Conservation (phyloP, 192 early-diverging fungal genomes). For the Gigaspora rosea region DNA sequence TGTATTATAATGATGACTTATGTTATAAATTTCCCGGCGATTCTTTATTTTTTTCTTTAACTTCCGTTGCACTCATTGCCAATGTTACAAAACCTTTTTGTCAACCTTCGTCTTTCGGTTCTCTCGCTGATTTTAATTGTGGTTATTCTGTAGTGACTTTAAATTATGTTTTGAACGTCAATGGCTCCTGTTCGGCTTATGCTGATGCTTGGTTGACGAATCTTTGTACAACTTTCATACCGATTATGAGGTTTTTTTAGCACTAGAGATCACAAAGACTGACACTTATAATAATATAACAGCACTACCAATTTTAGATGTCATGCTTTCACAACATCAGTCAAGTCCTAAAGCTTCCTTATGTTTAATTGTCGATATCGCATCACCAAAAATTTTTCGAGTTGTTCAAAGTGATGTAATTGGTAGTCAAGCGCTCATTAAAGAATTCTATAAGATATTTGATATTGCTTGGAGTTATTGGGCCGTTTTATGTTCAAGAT, state of each 20-base stretch:
- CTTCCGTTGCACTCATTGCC: neutral
- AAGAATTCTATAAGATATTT: slow-evolving; percentile 42
- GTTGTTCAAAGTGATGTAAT: slow-evolving; percentile 22
- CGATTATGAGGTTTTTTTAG: neutral
- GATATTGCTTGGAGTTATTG: slow-evolving; percentile 42
- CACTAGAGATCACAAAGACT: slow-evolving; percentile 35
- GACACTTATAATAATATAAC: slow-evolving; percentile 42
- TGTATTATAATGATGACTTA: slow-evolving; percentile 39
- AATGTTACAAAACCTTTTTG: neutral
- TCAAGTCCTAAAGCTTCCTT: slow-evolving; percentile 37
- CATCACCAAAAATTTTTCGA: slow-evolving; percentile 54
- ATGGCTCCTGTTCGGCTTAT: slow-evolving; percentile 41
- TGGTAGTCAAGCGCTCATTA: slow-evolving; percentile 34
- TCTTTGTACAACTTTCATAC: slow-evolving; percentile 56
- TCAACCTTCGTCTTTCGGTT: neutral
- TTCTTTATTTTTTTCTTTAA: neutral
- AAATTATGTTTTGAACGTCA: slow-evolving; percentile 58
- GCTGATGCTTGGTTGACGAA: slow-evolving; percentile 56
- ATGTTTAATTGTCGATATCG: slow-evolving; percentile 54
- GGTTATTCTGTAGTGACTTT: slow-evolving; percentile 35
- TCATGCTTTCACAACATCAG: slow-evolving; percentile 47
- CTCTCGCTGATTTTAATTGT: neutral
- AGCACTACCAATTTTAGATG: slow-evolving; percentile 46
- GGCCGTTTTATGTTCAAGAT: slow-evolving; percentile 55
- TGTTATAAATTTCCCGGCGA: slow-evolving; percentile 37